A percentile compares a stretch with the other conserved stretches of the same genome.
phyloP scores from a whole-genome alignment of 2,329 filamentous ascomycete genomes.

The Tympanopsis confertula region DNA sequence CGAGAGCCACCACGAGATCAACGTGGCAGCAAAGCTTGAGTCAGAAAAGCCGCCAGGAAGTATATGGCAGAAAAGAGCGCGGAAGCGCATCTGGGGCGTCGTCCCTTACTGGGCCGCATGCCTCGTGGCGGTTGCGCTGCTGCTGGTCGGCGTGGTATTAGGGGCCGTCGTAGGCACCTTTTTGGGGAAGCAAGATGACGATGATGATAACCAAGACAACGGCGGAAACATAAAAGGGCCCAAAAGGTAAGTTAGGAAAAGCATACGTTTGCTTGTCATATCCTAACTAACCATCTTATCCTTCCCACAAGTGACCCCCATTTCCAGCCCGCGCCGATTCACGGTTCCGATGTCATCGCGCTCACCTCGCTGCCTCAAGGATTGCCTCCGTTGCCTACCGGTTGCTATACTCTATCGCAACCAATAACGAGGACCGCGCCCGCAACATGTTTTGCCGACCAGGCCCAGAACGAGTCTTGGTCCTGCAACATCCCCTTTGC shows the following conservation, averaged over 20 bases:
- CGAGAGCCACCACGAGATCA: constrained; percentile 37
- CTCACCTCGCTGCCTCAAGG: constrained; percentile 36
- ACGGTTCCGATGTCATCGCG: constrained; percentile 35
- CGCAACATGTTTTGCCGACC: constrained; percentile 43
- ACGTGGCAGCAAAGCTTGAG: constrained; percentile 35
- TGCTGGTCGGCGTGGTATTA: constrained; percentile 42
- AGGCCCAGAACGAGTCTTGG: constrained; percentile 46
- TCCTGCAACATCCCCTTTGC: constrained; percentile 41
- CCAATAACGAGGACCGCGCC: constrained; percentile 35
- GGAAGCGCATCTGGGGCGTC: constrained; percentile 42
- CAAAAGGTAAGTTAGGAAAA: not conserved
- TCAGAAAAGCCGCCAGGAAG: constrained; percentile 30
- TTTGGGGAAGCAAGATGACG: constrained; percentile 16
- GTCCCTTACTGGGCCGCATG: constrained; percentile 51
- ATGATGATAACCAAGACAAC: not conserved
- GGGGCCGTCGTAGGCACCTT: constrained; percentile 43
- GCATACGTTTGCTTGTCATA: no score
- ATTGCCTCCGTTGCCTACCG: constrained; percentile 39
- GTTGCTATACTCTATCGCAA: constrained; percentile 40
- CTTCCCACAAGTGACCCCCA: constrained; percentile 10
- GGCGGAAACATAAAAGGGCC: not conserved
- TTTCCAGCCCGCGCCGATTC: constrained; percentile 14
- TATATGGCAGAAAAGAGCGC: constrained; percentile 39
- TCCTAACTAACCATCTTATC: no score
- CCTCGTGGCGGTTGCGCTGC: constrained; percentile 31